Percentiles rank a stretch among this genome's conserved stretches.
Conservation (phyloP, 192 early-diverging fungal genomes). For the Coemansia sp. region DNA sequence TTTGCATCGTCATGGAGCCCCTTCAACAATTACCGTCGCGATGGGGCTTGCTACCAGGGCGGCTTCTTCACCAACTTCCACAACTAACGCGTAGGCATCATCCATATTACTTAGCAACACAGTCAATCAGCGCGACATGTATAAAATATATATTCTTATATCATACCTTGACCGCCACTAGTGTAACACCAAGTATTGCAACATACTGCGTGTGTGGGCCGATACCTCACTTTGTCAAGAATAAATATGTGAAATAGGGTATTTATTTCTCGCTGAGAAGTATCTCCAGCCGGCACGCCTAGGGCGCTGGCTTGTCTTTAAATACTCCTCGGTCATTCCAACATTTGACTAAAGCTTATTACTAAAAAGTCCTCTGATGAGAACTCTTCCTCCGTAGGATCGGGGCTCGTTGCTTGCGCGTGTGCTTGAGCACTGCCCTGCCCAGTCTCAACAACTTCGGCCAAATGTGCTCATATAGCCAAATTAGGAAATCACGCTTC, state of each 20-base stretch:
- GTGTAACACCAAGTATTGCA: background rate
- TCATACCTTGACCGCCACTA: too few species aligned
- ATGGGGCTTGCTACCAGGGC: conserved; percentile 49
- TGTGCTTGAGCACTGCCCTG: too few species aligned
- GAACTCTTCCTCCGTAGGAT: too few species aligned
- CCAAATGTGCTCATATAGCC: background rate
- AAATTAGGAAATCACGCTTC: conserved; percentile 4
- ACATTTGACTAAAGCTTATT: too few species aligned
- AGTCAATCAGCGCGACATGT: conserved; percentile 17
- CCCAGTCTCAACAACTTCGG: background rate
- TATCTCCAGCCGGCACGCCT: too few species aligned
- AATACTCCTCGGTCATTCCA: too few species aligned
- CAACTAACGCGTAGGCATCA: conserved; percentile 4
- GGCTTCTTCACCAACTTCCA: conserved; percentile 56
- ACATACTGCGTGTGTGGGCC: background rate
- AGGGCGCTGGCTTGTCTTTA: too few species aligned
- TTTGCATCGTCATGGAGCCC: conserved; percentile 58
- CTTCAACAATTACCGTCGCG: conserved; percentile 58
- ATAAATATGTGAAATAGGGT: too few species aligned
- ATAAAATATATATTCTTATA: background rate
- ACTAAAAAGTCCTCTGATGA: too few species aligned
- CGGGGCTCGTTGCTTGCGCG: too few species aligned
- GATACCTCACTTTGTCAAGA: too few species aligned
- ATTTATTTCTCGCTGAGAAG: too few species aligned
- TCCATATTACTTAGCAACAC: background rate